Percentiles rank a stretch among this genome's conserved stretches.
These are phyloP conservation scores for Xylaria sp. DNA, from an alignment of 2,329 filamentous ascomycete genomes.

Conservation along the genomic window DNA sequence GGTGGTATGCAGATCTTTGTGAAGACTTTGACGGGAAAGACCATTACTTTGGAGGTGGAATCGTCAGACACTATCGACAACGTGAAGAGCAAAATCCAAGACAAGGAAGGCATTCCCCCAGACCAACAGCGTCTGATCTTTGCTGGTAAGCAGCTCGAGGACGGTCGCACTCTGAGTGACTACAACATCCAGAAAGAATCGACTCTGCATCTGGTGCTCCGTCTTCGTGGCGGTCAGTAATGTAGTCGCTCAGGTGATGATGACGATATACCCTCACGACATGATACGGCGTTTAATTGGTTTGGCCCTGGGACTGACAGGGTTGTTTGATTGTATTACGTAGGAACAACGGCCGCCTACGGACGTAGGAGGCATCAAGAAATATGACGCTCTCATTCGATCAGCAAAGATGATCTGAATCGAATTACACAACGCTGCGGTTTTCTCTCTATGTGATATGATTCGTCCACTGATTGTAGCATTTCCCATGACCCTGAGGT, in stretches of 20 bases:
- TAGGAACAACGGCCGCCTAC: constrained; percentile 28
- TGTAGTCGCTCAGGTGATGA: constrained; percentile 27
- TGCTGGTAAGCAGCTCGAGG: constrained; percentile 76
- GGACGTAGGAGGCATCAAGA: constrained; percentile 24
- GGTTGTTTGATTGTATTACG: constrained; percentile 33
- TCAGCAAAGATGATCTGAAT: constrained; percentile 18
- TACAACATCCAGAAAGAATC: constrained; percentile 89
- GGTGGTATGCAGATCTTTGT: constrained; percentile 83
- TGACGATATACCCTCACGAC: constrained; percentile 43
- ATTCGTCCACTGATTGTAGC: not conserved
- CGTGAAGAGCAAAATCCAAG: constrained; percentile 76
- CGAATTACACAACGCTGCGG: not conserved
- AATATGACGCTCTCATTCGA: constrained; percentile 14
- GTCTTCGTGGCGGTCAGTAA: constrained; percentile 73
- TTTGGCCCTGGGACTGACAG: constrained; percentile 32
- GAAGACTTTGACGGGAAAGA: constrained; percentile 76
- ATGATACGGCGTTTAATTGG: constrained; percentile 47
- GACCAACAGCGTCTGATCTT: constrained; percentile 78
- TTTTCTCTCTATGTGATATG: not conserved
- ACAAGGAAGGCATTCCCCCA: constrained; percentile 77
- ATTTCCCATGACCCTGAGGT: not conserved
- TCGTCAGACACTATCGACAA: constrained; percentile 76
- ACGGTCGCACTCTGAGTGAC: constrained; percentile 82
- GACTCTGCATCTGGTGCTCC: constrained; percentile 75
- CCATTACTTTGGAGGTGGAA: constrained; percentile 75